Percentiles rank a stretch among this genome's conserved stretches.
phyloP scores from a whole-genome alignment of 139 green algal genomes.

The Chlamydomonas asymmetrica region DNA sequence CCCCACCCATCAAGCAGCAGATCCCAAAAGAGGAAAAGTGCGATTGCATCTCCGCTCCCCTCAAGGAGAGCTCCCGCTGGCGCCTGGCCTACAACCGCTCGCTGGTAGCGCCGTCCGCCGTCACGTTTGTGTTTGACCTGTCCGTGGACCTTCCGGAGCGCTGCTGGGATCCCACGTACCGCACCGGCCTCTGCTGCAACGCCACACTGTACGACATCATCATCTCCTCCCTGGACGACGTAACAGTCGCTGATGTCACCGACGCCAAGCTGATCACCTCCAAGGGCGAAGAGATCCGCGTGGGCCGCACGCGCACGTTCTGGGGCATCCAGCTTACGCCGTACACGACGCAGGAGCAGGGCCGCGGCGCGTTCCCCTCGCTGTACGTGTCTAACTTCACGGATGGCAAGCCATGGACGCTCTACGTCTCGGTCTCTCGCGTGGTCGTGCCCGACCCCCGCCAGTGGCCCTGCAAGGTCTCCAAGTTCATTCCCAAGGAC shows the following conservation, averaged over 20 bases:
- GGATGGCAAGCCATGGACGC: conserved; percentile 12
- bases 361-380: conserved; percentile 13
- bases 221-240: conserved; percentile 3
- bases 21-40: conserved; percentile 21
- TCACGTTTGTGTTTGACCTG: conserved; percentile 20
- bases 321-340: conserved; percentile 24
- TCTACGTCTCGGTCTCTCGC: conserved; percentile 4
- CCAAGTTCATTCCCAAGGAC: conserved; percentile 13
- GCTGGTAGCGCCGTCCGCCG: background rate
- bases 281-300: background rate
- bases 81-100: conserved; percentile 14
- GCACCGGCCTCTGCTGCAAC: conserved; percentile 29
- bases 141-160: conserved; percentile 7
- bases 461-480: conserved; percentile 23
- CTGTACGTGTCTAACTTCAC: conserved; percentile 35
- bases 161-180: conserved; percentile 12
- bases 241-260: background rate
- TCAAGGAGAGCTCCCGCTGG: conserved; percentile 18
- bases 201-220: conserved; percentile 19
- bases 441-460: background rate
- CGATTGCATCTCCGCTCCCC: conserved; percentile 28
- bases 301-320: conserved; percentile 2
- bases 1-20: background rate
- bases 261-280: conserved; percentile 20
- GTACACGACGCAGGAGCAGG: background rate